Percentiles rank a stretch among this genome's conserved stretches.
Conservation (phyloP, 306 rosid species). For the Pterocarpus macrocarpus region DNA sequence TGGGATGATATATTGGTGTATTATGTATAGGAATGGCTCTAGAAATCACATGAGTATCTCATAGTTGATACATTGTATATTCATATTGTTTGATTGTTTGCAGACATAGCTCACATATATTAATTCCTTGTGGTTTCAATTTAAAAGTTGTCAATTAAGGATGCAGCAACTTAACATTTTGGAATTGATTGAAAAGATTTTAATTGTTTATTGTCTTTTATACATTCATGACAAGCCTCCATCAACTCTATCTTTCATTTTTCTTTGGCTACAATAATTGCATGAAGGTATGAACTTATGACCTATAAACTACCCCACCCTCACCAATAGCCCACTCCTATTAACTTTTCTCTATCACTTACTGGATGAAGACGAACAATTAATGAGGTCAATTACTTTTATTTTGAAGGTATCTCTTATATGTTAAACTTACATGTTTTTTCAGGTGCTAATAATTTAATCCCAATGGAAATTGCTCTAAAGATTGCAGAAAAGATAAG, state of each 20-base stretch:
- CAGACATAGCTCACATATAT: no score
- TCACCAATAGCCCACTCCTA: not conserved
- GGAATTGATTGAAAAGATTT: constrained; percentile 2
- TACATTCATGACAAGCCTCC: constrained; percentile 7
- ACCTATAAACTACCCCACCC: not conserved
- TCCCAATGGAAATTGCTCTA: constrained; percentile 96
- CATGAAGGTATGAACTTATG: not conserved
- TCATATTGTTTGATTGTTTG: constrained; percentile 4
- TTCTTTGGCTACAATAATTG: not conserved
- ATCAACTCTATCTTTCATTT: not conserved
- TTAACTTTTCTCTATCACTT: not conserved
- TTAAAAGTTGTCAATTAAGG: not conserved
- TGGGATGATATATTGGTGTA: not conserved
- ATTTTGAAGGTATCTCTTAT: constrained; percentile 12
- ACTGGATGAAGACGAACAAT: constrained; percentile 17
- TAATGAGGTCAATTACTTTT: constrained; percentile 5
- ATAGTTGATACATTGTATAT: constrained; percentile 3
- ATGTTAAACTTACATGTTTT: constrained; percentile 42
- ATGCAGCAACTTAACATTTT: constrained; percentile 1
- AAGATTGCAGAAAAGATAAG: constrained; percentile 91
- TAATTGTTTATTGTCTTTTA: constrained; percentile 12
- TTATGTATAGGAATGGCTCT: constrained; percentile 23
- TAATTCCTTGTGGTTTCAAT: not conserved
- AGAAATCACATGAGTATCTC: not conserved
- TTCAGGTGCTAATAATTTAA: constrained; percentile 97